These are phyloP conservation scores for Fusarium metavorans DNA, from an alignment of 2,329 filamentous ascomycete genomes.

Conservation along the genomic window DNA sequence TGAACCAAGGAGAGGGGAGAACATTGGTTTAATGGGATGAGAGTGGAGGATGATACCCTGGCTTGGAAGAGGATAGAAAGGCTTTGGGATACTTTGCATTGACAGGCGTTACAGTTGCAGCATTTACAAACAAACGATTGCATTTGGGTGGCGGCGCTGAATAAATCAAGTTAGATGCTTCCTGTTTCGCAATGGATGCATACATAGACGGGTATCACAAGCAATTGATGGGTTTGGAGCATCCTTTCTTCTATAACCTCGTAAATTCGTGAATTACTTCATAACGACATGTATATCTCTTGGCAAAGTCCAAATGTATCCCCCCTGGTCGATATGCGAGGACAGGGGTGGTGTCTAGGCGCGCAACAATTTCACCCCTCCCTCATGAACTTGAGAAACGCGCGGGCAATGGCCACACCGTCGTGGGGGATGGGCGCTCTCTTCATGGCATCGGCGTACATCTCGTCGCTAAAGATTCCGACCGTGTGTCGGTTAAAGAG, in stretches of 20 bases:
- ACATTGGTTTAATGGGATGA: not conserved
- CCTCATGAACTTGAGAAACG: constrained; percentile 81
- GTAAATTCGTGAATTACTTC: constrained; percentile 14
- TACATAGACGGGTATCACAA: not conserved
- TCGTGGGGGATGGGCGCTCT: constrained; percentile 79
- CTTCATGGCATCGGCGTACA: constrained; percentile 75
- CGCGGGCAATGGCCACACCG: constrained; percentile 78
- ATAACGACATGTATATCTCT: constrained; percentile 5
- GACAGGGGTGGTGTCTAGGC: not conserved
- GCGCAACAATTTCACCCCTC: constrained; percentile 55
- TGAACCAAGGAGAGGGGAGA: not conserved
- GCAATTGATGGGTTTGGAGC: not conserved
- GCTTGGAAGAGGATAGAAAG: constrained; percentile 10
- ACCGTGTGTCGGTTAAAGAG: constrained; percentile 66
- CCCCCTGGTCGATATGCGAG: not conserved
- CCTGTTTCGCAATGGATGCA: not conserved
- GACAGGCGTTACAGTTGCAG: constrained; percentile 28
- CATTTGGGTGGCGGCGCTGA: not conserved
- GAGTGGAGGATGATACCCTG: constrained; percentile 35
- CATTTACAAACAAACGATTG: constrained; percentile 10
- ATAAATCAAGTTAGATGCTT: not conserved
- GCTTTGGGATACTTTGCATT: constrained; percentile 26
- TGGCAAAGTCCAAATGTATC: not conserved
- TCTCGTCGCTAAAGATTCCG: constrained; percentile 77
- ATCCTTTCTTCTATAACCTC: not conserved